Conservation (phyloP, 2,329 filamentous ascomycete species). For the Diplodia corticola region DNA sequence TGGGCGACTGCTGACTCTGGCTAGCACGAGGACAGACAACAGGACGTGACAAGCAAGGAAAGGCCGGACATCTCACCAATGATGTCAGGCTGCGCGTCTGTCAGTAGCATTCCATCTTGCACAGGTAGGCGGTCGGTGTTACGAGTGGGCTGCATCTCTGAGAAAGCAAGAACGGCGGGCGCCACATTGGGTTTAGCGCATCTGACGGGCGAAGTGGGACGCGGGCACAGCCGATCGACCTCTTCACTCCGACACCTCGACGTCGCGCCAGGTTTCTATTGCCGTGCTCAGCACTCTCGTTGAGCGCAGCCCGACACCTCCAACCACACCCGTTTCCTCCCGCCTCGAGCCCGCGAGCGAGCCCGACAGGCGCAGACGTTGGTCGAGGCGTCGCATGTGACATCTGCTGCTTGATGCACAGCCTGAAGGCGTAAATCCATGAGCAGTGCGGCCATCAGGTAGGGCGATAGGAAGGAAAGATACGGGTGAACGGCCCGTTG, state of each 20-base stretch:
- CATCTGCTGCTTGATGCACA: background rate
- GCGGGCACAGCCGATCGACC: slow-evolving; percentile 6
- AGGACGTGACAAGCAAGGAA: background rate
- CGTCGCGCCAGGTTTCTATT: background rate
- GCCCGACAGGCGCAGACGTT: background rate
- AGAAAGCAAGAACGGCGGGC: background rate
- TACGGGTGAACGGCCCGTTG: background rate
- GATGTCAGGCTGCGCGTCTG: background rate
- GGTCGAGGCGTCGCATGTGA: slow-evolving; percentile 3
- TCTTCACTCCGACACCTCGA: slow-evolving; percentile 5
- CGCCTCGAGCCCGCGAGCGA: background rate
- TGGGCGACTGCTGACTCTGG: background rate
- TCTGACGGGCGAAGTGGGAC: slow-evolving; percentile 13
- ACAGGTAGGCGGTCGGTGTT: background rate
- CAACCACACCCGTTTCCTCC: background rate
- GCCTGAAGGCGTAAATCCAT: background rate
- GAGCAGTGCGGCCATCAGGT: slow-evolving; percentile 13
- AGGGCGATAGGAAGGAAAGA: slow-evolving; percentile 11
- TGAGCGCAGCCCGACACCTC: background rate
- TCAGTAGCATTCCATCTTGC: background rate
- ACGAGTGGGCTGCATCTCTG: background rate
- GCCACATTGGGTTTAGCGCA: background rate
- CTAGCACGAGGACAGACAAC: background rate
- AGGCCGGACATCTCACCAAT: background rate
- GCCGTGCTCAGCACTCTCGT: slow-evolving; percentile 2